Conservation (phyloP, 2,329 filamentous ascomycete species). For the Monosporascus sp. region DNA sequence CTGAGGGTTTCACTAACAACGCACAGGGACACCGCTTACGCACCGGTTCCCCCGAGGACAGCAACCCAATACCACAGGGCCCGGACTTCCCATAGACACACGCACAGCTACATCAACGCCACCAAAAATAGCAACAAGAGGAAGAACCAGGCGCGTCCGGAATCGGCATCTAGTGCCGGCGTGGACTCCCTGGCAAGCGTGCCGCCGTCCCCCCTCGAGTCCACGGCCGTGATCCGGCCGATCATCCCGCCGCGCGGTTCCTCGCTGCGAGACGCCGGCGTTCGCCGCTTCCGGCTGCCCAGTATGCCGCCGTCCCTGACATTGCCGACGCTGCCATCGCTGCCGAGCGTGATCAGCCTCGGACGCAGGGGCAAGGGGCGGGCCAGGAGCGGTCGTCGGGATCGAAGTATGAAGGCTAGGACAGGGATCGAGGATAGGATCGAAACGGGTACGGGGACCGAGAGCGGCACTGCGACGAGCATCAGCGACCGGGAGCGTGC, state of each 20-base stretch:
- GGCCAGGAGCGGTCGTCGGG: too few relatives aligned
- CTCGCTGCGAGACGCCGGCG: constrained; percentile 8
- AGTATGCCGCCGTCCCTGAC: constrained; percentile 7
- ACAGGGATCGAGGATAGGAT: neutral
- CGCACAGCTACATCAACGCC: neutral
- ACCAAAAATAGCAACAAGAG: neutral
- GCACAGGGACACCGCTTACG: neutral
- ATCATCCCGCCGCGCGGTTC: constrained; percentile 16
- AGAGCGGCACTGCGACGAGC: neutral
- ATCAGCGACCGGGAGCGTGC: neutral
- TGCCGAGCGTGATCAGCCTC: neutral
- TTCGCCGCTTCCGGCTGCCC: constrained; percentile 6
- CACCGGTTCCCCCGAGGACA: neutral
- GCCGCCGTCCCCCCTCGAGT: neutral
- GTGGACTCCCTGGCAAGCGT: neutral
- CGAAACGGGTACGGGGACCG: neutral
- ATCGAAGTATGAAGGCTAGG: neutral
- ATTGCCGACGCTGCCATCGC: constrained; percentile 6
- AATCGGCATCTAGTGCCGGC: neutral
- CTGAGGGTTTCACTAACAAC: neutral
- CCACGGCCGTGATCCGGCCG: constrained; percentile 5
- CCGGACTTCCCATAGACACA: neutral
- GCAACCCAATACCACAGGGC: neutral
- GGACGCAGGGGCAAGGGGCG: neutral
- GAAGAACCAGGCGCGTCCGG: neutral